Conservation (phyloP, 2,329 filamentous ascomycete species). For the Dactylellina haptotyla region DNA sequence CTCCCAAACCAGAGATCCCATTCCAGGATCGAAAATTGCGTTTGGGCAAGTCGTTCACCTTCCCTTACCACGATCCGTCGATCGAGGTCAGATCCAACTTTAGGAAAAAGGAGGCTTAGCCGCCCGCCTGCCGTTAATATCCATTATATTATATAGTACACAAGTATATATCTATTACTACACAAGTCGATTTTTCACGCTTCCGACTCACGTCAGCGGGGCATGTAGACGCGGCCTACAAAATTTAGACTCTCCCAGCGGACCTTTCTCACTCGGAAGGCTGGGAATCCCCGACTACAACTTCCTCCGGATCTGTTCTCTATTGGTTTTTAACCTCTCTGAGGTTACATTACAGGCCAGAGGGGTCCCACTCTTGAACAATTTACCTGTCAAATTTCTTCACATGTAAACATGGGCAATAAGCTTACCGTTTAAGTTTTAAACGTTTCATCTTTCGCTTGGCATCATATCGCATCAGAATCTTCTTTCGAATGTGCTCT, state of each 20-base stretch:
- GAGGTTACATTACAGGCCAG: constrained; percentile 20
- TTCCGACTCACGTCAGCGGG: too few species aligned
- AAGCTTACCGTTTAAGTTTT: constrained; percentile 25
- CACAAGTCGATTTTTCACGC: too few species aligned
- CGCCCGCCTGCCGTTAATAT: too few species aligned
- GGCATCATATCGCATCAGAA: not conserved
- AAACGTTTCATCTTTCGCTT: constrained; percentile 24
- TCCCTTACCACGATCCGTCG: not conserved
- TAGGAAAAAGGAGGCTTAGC: not conserved
- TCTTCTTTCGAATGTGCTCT: too few species aligned
- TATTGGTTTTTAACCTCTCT: too few species aligned
- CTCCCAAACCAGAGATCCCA: not conserved
- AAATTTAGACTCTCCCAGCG: too few species aligned
- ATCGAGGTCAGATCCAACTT: not conserved
- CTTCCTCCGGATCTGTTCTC: too few species aligned
- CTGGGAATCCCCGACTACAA: too few species aligned
- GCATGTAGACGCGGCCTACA: too few species aligned
- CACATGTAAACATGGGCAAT: constrained; percentile 1
- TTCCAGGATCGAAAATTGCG: not conserved
- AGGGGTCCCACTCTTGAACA: not conserved
- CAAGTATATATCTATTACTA: too few species aligned
- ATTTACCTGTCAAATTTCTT: constrained; percentile 9
- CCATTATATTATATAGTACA: too few species aligned
- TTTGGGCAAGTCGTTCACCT: not conserved
- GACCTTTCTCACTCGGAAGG: too few species aligned